Base-by-base conservation (phyloP, 1,139 yeast species). In the Saccharomyces uvarum region DNA sequence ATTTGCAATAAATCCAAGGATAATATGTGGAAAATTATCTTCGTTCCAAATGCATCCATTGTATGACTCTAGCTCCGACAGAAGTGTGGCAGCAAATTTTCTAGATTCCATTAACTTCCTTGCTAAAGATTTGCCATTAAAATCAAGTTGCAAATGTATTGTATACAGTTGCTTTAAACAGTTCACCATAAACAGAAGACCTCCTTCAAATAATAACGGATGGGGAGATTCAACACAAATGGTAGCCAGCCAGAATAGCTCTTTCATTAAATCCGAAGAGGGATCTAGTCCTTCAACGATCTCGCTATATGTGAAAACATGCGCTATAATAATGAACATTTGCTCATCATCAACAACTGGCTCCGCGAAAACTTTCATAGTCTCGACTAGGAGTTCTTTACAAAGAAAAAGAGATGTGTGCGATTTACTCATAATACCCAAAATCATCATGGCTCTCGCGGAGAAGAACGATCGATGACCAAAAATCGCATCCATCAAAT, bases 391-490 rank as follows among this genome's bases (percentile, higher is more conserved):
- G 14, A 69, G 51, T 47, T 63, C 66, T 48, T 59, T 61, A 50
- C 87, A 82, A 16, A 85, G 73, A 6, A 77, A 75, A 64, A 84
- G 89, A 51, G 80, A 79, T 11, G 85, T 79, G 29, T 89, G 89
- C 16, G 75, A 71, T 59, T 80, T 81, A 0, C 89, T 79, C 48
- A 88, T 70, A 48, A 86, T 80, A 33, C 96, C 95, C 31, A 87
- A 77, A 9, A 87, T 78, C 59, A 88, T 74, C 56, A 87, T 74
- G 0, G 95, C 89, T 55, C 96, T 75, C 7, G 83, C 81, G 65
- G 88, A 93, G 54, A 88, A 76, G 31, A 84, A 78, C 0, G 91
- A 82, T 38, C 77, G 76, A n/a, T 73, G 70, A 50, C 78, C 76
- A 62, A 84, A 83, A 0, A 89, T 86, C 21, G 86, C 79, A 59